Evolutionary conservation across 345 rosid species (phyloP), one percentile per base, ranked within the genome.

Genomic region (Murraya koenigii): DNA sequence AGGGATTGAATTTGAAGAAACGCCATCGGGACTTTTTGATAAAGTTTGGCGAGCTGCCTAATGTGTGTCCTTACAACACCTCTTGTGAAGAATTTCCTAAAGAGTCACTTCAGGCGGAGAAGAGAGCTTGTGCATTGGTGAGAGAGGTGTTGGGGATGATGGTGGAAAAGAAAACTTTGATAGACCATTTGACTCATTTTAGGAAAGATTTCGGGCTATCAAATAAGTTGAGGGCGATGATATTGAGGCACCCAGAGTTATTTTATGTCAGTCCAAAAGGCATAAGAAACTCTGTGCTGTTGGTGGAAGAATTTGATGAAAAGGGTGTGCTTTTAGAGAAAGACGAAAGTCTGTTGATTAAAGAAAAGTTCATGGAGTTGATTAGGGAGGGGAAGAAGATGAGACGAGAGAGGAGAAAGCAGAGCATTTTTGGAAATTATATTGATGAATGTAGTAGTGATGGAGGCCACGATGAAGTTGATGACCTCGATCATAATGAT

Each of bases 181-280:
- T 93, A 20, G 98, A 95, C 65, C 97, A 95, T 78, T 81, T 95
- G 86, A 91, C 97, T 20, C 97, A 91, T 83, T 93, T 95, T 81
- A 87, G 98, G 85, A 90, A 91, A 54, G 98, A 95, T 66, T 91
- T 91, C 58, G 85, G 85, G 26, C 85, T 95, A 3, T 84, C 97
- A 14, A 93, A 93, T 71, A 88, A 91, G 87, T 67, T 91, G 85
- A 87, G 95, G 85, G 87, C 85, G 1, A 80, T 95, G 95, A 79
- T 93, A 39, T 77, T 88, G 70, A 88, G 98, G 77, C 98, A 93
- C 78, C 97, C 97, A 3, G 97, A 93, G 77, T 73, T 95, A 64
- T 93, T 95, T 84, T 95, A 94, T 38, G 89, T 91, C 49, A 93
- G 97, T 73, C 56, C 90, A 82, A 95, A 95, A 82, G 97, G 98